Evolutionary conservation across 495 filamentous ascomycete species (phyloP), one percentile per base, ranked within the genome.

Genomic region (Penicillium macrosclerotiorum): DNA sequence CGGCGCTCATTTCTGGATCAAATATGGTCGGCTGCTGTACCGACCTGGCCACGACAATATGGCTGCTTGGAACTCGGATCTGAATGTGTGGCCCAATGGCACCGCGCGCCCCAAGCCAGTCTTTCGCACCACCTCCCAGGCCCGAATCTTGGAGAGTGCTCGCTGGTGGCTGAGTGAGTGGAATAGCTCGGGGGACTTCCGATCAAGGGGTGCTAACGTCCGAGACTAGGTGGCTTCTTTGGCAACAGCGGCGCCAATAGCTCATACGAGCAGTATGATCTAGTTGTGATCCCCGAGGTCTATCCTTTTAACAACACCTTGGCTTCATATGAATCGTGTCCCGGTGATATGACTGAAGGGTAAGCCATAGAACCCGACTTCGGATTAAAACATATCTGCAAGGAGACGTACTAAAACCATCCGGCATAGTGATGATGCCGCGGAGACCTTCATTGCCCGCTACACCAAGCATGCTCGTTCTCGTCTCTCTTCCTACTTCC

Each of bases 1-100:
- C 12, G 76, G 77, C 23, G 72, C 72, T 1, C 47, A 62, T 14
- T 74, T 77, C 49, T 79, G 77, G 77, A 69, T 69, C 40, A 60
- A 68, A 18, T 80, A 80, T 34, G 76, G 77, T 3, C 62, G 76
- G 26, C 64, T 64, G 3, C 49, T 79, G 34, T 78, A 71, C 47
- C 72, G 72, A 25, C 67, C 77, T 2, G 57, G 61, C 9, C 43
- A 59, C 19, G 71, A 68, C 12, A 49, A 42, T 27, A 62, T 75
- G 34, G 47, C 71, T 9, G 51, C 60, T 2, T 80, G 75, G 64
- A 72, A 74, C 49, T 51, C 62, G 19, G 65, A 56, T 36, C 47
- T 69, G 19, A 70, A 68, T 46, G 55, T 64, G 19, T 74, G 62
- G 46, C 48, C 65, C 0, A 76, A 78, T 47, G 74, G 69, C 3